phyloP scores from a whole-genome alignment of 2,329 filamentous ascomycete species.

The Davidsoniella virescens region DNA sequence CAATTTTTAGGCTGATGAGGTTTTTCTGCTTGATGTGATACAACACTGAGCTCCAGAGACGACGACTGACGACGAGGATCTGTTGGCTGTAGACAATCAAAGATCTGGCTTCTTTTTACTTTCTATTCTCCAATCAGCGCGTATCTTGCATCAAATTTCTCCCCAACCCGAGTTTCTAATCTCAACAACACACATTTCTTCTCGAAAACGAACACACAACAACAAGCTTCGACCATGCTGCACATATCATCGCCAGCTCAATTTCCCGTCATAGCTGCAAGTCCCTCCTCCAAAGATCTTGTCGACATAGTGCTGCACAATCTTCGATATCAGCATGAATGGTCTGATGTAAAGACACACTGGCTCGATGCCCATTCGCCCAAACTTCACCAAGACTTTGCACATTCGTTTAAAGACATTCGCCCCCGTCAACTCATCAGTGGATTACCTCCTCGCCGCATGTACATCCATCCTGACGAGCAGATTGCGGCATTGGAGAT shows the following conservation, averaged over 20 bases:
- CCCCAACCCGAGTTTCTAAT: too few relatives aligned
- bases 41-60: too few relatives aligned
- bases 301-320: slow-evolving; percentile 45
- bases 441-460: slow-evolving; percentile 53
- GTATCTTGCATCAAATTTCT: too few relatives aligned
- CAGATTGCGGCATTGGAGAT: slow-evolving; percentile 56
- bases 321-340: slow-evolving; percentile 59
- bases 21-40: too few relatives aligned
- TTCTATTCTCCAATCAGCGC: too few relatives aligned
- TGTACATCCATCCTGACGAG: slow-evolving; percentile 71
- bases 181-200: background rate
- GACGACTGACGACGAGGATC: too few relatives aligned
- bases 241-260: background rate
- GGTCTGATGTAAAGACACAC: slow-evolving; percentile 45
- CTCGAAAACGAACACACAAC: too few relatives aligned
- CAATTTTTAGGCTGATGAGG: too few relatives aligned
- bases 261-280: slow-evolving; percentile 1
- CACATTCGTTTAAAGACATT: background rate
- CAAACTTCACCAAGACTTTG: slow-evolving; percentile 4
- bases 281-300: slow-evolving; percentile 15
- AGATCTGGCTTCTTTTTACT: too few relatives aligned
- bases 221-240: slow-evolving; percentile 3
- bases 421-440: slow-evolving; percentile 44
- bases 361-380: slow-evolving; percentile 19
- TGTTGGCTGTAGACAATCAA: too few relatives aligned